Evolutionary conservation across 2,329 filamentous ascomycete genomes (phyloP).

Genomic region (Fusarium equiseti): DNA sequence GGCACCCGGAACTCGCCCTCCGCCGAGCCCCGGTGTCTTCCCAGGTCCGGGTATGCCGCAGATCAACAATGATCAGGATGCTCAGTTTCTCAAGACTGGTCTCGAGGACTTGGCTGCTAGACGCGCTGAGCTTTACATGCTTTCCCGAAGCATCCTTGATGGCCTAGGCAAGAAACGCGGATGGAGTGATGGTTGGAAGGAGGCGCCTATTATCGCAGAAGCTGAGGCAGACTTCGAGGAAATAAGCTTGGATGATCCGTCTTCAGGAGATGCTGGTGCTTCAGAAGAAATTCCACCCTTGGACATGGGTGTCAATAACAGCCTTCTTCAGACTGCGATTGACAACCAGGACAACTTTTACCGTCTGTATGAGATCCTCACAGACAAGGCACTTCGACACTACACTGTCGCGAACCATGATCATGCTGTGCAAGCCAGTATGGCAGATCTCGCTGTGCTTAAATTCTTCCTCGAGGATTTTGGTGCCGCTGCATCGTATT

Average conservation of each 20-base stretch:
- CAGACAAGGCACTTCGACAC: constrained; percentile 84
- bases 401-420: constrained; percentile 82
- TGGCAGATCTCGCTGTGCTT: constrained; percentile 87
- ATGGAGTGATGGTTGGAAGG: constrained; percentile 83
- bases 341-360: constrained; percentile 74
- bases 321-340: constrained; percentile 70
- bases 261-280: constrained; percentile 16
- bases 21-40: constrained; percentile 66
- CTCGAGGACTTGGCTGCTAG: constrained; percentile 85
- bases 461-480: constrained; percentile 84
- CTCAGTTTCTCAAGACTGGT: constrained; percentile 71
- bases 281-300: constrained; percentile 38
- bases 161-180: constrained; percentile 76
- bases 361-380: constrained; percentile 79
- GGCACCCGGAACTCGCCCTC: constrained; percentile 53
- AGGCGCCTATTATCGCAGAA: constrained; percentile 65
- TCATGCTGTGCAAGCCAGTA: constrained; percentile 80
- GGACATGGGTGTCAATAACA: constrained; percentile 55
- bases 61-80: constrained; percentile 56
- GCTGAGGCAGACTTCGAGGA: constrained; percentile 67
- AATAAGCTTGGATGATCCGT: constrained; percentile 64
- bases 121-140: constrained; percentile 82
- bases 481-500: constrained; percentile 78
- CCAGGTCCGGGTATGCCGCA: constrained; percentile 61
- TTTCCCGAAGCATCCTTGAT: constrained; percentile 85